phyloP scores from a whole-genome alignment of 2,329 filamentous ascomycete species.

The Ophiostoma quercus region DNA sequence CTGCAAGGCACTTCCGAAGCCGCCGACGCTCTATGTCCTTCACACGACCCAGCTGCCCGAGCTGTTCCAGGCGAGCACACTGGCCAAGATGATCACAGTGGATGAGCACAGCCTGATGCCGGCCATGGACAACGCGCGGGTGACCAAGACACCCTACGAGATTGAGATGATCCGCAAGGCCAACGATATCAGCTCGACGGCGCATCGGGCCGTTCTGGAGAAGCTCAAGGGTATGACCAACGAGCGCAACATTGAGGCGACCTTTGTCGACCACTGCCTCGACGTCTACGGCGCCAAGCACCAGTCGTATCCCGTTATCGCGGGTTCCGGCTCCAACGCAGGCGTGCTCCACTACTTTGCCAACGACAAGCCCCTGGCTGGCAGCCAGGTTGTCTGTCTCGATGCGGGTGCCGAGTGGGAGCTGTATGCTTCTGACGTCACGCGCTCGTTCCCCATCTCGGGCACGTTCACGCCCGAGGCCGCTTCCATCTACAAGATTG shows the following conservation, averaged over 20 bases:
- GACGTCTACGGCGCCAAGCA: constrained; percentile 61
- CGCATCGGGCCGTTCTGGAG: constrained; percentile 67
- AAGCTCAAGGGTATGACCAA: constrained; percentile 59
- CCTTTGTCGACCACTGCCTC: constrained; percentile 69
- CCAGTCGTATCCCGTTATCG: constrained; percentile 86
- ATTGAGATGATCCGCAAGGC: constrained; percentile 75
- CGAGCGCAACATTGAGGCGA: constrained; percentile 77
- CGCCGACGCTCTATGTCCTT: constrained; percentile 42
- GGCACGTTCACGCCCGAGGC: constrained; percentile 65
- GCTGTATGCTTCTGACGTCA: constrained; percentile 86
- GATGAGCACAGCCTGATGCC: constrained; percentile 53
- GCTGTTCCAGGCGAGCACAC: background rate
- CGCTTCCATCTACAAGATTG: constrained; percentile 68
- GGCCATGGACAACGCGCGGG: constrained; percentile 74
- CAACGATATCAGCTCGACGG: constrained; percentile 70
- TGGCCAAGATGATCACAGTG: constrained; percentile 34
- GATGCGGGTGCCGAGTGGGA: constrained; percentile 84
- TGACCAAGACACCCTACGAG: constrained; percentile 82
- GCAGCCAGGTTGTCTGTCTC: constrained; percentile 69
- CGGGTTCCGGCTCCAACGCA: constrained; percentile 75
- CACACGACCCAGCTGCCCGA: constrained; percentile 30
- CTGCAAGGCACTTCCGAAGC: background rate
- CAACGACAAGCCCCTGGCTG: constrained; percentile 67
- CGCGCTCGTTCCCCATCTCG: constrained; percentile 75
- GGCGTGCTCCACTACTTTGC: constrained; percentile 79